Evolutionary conservation across 164 flowering plant genomes (phyloP), one percentile per base, ranked within the genome.

Genomic region (Dillenia turbinata): DNA sequence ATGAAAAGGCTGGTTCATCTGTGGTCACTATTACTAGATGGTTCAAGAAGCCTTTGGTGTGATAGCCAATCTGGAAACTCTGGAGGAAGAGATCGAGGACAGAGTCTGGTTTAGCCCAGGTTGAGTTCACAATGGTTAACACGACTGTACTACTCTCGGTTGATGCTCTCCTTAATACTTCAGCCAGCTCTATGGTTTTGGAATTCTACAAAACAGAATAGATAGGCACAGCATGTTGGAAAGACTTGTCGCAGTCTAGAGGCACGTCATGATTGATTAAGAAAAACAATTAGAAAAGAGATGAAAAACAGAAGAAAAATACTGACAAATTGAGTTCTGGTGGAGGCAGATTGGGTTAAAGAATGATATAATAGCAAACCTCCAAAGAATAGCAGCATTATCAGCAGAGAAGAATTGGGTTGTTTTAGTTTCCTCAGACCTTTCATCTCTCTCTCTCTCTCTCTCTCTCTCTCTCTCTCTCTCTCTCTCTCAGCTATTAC

Each of bases 31-130:
- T 71, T 2, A 80, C 53, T 15, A 83, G 44, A 54, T 82, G 80
- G 48, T 72, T 69, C 62, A 82, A 66, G 9, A 79, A 66, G 15
- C 10, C 43, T 33, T 61, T 19, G 14, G 86, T 82, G 0, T 69
- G 70, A 44, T 65, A 24, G 0, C 82, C 83, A 19, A 77, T 61
- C 1, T 45, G 55, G 50, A 80, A 75, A 53, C 87, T 78, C 70
- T 74, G 71, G 0, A 79, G 76, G 65, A 82, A 75, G 52, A 82
- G 75, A 57, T 82, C 80, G 10, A 77, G 66, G 8, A 77, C 12
- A 4, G 81, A 77, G 56, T 49, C 64, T 5, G 81, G 75, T 33
- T 52, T 26, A n/a, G 85, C 71, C 81, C 79, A 78, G 49, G 72
- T 69, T 48, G 67, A 46, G 24, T 75, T 66, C 9, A 81, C 17